Percentiles rank a stretch among this genome's conserved stretches.
Evolutionary conservation across 75 land plant genomes (phyloP).

Genomic region (Pseudotsuga menziesii): DNA sequence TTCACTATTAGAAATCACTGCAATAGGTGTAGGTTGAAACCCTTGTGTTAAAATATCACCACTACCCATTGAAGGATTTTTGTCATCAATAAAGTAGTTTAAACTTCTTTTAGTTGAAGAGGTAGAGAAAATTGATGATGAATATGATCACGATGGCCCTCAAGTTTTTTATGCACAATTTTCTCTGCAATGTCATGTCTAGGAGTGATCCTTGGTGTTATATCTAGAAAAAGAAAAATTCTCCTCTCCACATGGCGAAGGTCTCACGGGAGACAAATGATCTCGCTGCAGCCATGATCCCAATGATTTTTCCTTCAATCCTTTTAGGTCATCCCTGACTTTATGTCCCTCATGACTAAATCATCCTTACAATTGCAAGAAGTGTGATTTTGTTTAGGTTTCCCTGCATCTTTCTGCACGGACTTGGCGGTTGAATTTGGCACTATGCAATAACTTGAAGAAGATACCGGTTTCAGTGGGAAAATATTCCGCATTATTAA

Average conservation of each 20-base stretch:
- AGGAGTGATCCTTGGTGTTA: too few relatives aligned
- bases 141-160: not conserved
- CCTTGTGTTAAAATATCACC: too few relatives aligned
- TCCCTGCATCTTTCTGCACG: too few relatives aligned
- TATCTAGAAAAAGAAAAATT: not conserved
- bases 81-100: too few relatives aligned
- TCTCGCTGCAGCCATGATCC: not conserved
- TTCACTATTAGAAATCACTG: too few relatives aligned
- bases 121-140: not conserved
- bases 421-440: too few relatives aligned
- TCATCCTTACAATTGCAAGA: not conserved
- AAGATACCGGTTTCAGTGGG: too few relatives aligned
- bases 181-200: not conserved
- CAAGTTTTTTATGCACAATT: not conserved
- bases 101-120: not conserved
- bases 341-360: not conserved
- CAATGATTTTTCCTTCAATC: conserved; percentile 3
- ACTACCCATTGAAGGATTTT: too few relatives aligned
- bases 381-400: not conserved
- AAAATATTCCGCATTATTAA: too few relatives aligned
- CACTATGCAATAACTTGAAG: too few relatives aligned
- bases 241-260: conserved; percentile 2
- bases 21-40: too few relatives aligned
- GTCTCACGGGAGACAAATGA: not conserved
- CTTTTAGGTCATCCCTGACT: conserved; percentile 1